Conservation (phyloP, 2,329 filamentous ascomycete genomes). For the Botrytis medusae region DNA sequence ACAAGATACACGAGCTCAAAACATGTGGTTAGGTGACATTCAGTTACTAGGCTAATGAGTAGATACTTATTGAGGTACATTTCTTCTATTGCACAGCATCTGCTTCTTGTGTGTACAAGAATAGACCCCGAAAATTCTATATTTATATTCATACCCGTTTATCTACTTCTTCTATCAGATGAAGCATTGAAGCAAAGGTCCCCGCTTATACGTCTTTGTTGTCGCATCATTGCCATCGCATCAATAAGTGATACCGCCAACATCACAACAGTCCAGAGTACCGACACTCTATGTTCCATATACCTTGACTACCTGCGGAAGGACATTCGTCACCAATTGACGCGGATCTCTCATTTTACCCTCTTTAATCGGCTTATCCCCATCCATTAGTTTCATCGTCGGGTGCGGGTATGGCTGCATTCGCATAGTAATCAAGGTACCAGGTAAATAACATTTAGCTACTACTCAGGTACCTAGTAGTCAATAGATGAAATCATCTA, state of each 20-base stretch:
- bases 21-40: neutral
- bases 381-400: neutral
- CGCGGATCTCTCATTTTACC: neutral
- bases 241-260: neutral
- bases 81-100: neutral
- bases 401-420: slow-evolving; percentile 4
- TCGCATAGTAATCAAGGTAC: neutral
- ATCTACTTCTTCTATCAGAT: neutral
- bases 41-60: neutral
- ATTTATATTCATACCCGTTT: neutral
- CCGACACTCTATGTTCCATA: neutral
- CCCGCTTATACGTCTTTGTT: neutral
- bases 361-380: neutral
- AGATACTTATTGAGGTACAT: neutral
- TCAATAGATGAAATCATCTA: neutral
- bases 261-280: neutral
- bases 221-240: neutral
- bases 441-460: neutral
- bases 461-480: neutral
- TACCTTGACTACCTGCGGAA: neutral
- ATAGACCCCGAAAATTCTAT: slow-evolving; percentile 3
- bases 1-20: neutral
- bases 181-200: neutral
- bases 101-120: neutral
- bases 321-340: neutral